These are phyloP conservation scores for Thoreauomyces humboldtii DNA, from an alignment of 192 early-diverging fungal genomes.

Conservation along the genomic window DNA sequence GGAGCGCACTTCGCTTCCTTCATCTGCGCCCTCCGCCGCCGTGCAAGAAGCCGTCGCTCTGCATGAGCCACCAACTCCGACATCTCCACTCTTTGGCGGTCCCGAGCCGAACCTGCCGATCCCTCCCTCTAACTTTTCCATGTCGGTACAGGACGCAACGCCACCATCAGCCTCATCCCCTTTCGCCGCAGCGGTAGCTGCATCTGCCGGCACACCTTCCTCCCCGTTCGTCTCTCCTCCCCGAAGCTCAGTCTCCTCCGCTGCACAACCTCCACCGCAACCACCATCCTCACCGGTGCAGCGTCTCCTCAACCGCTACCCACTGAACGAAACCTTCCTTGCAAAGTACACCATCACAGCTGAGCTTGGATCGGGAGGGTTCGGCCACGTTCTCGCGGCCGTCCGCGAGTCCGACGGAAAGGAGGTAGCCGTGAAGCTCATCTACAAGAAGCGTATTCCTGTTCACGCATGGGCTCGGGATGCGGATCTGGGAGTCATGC, in stretches of 20 bases:
- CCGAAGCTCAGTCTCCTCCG: too few relatives aligned
- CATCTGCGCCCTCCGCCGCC: neutral
- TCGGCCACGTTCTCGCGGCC: constrained; percentile 66
- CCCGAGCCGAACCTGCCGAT: too few relatives aligned
- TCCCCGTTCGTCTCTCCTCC: too few relatives aligned
- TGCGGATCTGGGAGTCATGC: constrained; percentile 42
- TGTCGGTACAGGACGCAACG: neutral
- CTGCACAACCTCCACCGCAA: too few relatives aligned
- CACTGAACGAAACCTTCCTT: constrained; percentile 24
- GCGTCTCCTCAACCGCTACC: constrained; percentile 23
- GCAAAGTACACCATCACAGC: constrained; percentile 25
- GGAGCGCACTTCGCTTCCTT: neutral
- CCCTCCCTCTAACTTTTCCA: too few relatives aligned
- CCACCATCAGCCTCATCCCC: neutral
- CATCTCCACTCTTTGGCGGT: neutral
- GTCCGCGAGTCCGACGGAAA: constrained; percentile 43
- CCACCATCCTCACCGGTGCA: constrained; percentile 5
- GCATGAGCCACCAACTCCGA: neutral
- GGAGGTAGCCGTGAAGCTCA: constrained; percentile 76
- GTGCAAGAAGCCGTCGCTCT: neutral
- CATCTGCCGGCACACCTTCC: neutral
- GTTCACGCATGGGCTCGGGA: constrained; percentile 42
- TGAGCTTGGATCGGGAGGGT: constrained; percentile 69
- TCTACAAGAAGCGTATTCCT: constrained; percentile 46
- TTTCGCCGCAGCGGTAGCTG: neutral